These are phyloP conservation scores for Pythium apleroticum DNA, from an alignment of 352 stramenopile genomes.

Conservation along the genomic window DNA sequence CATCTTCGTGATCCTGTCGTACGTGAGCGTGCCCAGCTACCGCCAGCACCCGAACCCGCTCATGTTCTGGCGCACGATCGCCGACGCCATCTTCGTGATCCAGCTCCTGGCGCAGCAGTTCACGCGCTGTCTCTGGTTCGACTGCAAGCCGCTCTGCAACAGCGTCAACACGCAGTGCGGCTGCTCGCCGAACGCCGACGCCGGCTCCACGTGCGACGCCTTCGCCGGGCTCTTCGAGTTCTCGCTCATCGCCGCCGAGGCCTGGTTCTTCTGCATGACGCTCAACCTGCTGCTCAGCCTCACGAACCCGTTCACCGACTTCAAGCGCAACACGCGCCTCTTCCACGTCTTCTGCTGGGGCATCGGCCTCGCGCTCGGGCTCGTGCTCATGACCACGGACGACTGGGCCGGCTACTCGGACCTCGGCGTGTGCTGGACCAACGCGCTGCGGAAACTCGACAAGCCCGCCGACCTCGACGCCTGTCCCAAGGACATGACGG, in stretches of 20 bases:
- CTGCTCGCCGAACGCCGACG: conserved; percentile 47
- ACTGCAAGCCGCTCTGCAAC: conserved; percentile 80
- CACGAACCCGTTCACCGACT: conserved; percentile 91
- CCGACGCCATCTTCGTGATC: conserved; percentile 81
- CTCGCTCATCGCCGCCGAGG: conserved; percentile 78
- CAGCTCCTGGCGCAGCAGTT: conserved; percentile 83
- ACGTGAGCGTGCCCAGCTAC: conserved; percentile 75
- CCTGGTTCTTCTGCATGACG: conserved; percentile 91
- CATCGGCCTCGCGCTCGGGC: conserved; percentile 49
- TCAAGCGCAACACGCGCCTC: conserved; percentile 80
- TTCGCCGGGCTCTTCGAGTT: conserved; percentile 88
- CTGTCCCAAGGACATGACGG: conserved; percentile 35
- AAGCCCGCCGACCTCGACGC: conserved; percentile 26
- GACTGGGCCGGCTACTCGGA: conserved; percentile 87
- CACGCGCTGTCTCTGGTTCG: conserved; percentile 73
- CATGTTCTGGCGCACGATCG: conserved; percentile 88
- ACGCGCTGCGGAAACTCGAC: conserved; percentile 68
- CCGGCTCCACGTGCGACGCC: conserved; percentile 57
- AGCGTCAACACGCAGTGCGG: conserved; percentile 69
- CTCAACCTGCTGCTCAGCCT: conserved; percentile 85
- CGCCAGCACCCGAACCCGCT: conserved; percentile 86
- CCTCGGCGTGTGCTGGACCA: conserved; percentile 86
- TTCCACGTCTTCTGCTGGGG: conserved; percentile 89
- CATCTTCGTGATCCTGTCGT: conserved; percentile 85
- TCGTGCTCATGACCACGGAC: conserved; percentile 68